phyloP scores from a whole-genome alignment of 176 grass and related monocot species.

The Elymus sibiricus region DNA sequence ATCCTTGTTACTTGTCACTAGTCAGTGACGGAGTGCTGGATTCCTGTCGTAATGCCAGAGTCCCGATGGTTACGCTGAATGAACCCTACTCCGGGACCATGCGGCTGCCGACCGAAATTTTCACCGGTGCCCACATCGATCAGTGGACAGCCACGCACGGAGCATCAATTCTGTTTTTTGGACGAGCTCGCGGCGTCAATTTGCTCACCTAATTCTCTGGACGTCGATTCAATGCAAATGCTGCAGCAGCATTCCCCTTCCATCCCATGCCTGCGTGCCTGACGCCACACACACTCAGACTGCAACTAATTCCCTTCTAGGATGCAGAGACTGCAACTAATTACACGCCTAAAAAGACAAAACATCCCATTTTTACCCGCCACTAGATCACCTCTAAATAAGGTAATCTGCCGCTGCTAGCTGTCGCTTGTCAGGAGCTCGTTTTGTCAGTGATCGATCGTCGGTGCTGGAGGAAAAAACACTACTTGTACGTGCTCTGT shows the following conservation, averaged over 20 bases:
- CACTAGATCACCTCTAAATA: not conserved
- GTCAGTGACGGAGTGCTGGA: not conserved
- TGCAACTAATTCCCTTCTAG: not conserved
- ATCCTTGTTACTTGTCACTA: constrained; percentile 33
- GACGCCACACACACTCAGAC: not conserved
- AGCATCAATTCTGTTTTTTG: not conserved
- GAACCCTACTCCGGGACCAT: constrained; percentile 36
- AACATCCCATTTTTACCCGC: too few relatives aligned
- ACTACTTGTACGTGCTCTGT: not conserved
- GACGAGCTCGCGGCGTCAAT: constrained; percentile 27
- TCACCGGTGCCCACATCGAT: constrained; percentile 7
- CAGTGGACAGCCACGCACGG: not conserved
- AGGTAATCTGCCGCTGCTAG: too few relatives aligned
- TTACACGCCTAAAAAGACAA: not conserved
- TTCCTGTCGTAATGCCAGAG: not conserved
- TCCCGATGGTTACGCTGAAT: constrained; percentile 14
- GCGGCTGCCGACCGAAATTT: constrained; percentile 11
- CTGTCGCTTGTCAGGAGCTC: not conserved
- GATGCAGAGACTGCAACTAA: not conserved
- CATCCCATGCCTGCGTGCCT: constrained; percentile 26
- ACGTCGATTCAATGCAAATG: constrained; percentile 35
- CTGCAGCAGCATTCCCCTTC: not conserved
- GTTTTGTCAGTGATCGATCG: not conserved
- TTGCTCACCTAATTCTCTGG: constrained; percentile 36
- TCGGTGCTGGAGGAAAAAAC: not conserved